Evolutionary conservation across 768 basidiomycete species (phyloP).

Genomic region (Tricholoma saponaceum): DNA sequence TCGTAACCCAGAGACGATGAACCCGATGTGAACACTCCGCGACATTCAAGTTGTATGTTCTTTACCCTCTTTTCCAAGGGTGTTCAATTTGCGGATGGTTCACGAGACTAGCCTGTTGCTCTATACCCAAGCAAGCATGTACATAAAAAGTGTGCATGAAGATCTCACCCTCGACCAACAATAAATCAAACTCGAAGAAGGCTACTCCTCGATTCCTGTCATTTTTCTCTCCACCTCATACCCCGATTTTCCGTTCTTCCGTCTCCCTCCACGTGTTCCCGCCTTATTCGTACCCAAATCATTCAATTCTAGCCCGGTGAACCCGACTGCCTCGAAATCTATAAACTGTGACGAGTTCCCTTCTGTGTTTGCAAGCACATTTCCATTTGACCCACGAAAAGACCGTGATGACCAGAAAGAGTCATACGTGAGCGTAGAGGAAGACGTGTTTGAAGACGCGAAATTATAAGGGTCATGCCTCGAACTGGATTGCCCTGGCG

Average conservation of each 20-base stretch:
- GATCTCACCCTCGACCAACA: not conserved
- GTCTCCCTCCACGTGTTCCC: not conserved
- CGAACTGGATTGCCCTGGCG: conserved; percentile 6
- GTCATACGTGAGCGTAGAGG: conserved; percentile 50
- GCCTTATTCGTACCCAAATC: not conserved
- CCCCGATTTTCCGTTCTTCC: not conserved
- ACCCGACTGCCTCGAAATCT: not conserved
- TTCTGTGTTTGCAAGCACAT: not conserved
- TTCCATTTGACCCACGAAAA: conserved; percentile 13
- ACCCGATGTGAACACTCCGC: too few species aligned
- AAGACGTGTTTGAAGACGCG: conserved; percentile 16
- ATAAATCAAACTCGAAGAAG: not conserved
- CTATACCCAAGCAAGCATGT: not conserved
- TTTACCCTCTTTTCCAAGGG: too few species aligned
- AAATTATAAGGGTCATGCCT: conserved; percentile 6
- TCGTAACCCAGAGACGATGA: too few species aligned
- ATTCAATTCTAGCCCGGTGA: not conserved
- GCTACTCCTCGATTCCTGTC: not conserved
- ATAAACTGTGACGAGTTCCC: not conserved
- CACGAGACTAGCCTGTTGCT: not conserved
- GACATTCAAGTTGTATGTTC: too few species aligned
- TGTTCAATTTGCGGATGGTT: not conserved
- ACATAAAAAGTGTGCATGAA: not conserved
- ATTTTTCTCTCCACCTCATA: not conserved
- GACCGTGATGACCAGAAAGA: conserved; percentile 56